Base-by-base conservation (phyloP, 139 green algal genomes). In the Chlamydomonas schloesseri region DNA sequence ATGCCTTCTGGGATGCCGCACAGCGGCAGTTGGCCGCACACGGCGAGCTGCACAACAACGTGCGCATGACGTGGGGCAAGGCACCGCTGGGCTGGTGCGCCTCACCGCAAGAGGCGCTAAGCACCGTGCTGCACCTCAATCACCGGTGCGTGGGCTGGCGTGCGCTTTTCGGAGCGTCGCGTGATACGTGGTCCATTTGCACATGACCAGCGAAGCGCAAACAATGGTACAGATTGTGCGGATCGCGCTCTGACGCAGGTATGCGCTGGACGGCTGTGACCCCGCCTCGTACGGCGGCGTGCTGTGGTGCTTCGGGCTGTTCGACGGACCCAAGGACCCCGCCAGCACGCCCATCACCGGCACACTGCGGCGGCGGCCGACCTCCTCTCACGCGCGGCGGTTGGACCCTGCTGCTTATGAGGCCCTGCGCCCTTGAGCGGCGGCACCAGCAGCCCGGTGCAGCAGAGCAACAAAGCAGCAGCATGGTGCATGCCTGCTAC, bases 61-160 rank as follows among this genome's bases (percentile, higher is more conserved):
- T 84, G 78, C 78, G 78, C 46, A 84, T 84, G 78, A 84, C 78
- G 23, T 84, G 78, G 78, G 78, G 78, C 47, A 84, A 84, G 78
- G 78, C 78, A 1, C 65, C 53, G 29, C 62, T 84, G 78, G 46
- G 20, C 0, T 84, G 78, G 78, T 68, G 65, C 65, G 20, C 29
- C 65, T 37, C 24, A 3, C n/a, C 78, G 18, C 65, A 65, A 65
- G n/a, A 57, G n/a, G 64, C 78, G 31, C 67, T 84, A 14, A 24
- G 24, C 17, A 21, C 65, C 18, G 21, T 33, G 6, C n/a, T 84
- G 65, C 78, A 68, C 31, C 78, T 84, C 28, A 84, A 84, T 65
- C 65, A 84, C 65, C 60, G 65, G 78, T 84, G 78, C 1, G 77
- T 69, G 6, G 26, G 2, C 3, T 31, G 42, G n/a, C n/a, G n/a